Conservation (phyloP, 495 filamentous ascomycete genomes). For the Trichodelitschia bisporula region DNA sequence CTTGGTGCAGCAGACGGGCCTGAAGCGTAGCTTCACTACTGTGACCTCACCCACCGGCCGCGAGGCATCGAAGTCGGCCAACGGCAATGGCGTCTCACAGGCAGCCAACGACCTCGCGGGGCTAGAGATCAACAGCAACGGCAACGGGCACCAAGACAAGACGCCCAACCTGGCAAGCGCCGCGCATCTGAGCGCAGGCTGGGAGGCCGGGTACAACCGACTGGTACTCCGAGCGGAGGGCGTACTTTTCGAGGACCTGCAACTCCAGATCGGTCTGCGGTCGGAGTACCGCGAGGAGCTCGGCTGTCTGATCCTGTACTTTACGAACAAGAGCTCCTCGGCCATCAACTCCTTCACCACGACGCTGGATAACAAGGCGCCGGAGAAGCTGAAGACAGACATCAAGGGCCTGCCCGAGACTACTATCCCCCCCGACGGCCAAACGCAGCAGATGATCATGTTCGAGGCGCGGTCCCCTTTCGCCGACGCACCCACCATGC, state of each 20-base stretch:
- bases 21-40: conserved; percentile 62
- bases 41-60: conserved; percentile 13
- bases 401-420: conserved; percentile 75
- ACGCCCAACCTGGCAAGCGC: conserved; percentile 73
- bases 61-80: conserved; percentile 18
- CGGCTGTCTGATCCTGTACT: conserved; percentile 87
- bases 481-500: conserved; percentile 63
- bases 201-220: conserved; percentile 76
- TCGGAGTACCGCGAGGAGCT: conserved; percentile 85
- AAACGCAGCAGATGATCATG: conserved; percentile 86
- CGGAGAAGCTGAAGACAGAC: conserved; percentile 51
- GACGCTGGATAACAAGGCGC: conserved; percentile 58
- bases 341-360: conserved; percentile 77
- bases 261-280: conserved; percentile 79
- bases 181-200: conserved; percentile 78
- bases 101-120: conserved; percentile 34
- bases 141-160: too few relatives aligned
- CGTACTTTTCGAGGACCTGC: conserved; percentile 79
- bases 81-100: conserved; percentile 25
- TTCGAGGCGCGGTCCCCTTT: conserved; percentile 72
- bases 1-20: conserved; percentile 54
- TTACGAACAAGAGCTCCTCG: conserved; percentile 73
- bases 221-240: conserved; percentile 62
- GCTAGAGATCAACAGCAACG: conserved; percentile 44
- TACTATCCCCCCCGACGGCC: conserved; percentile 41